These are phyloP conservation scores for Anaeromyces robustus DNA, from an alignment of 192 early-diverging fungal genomes.

Conservation along the genomic window DNA sequence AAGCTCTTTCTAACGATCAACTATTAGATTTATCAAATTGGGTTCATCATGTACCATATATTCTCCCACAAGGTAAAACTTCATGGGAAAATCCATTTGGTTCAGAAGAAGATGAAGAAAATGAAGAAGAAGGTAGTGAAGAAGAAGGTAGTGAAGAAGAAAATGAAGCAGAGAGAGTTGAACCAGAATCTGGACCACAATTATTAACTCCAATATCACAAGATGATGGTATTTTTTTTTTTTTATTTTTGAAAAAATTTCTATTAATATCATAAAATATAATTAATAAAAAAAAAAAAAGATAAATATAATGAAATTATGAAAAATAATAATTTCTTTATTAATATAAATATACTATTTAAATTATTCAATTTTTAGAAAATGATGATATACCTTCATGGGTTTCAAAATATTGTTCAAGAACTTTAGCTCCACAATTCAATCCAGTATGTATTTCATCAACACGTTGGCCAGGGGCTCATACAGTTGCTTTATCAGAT, in stretches of 20 bases:
- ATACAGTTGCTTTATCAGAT: constrained; percentile 34
- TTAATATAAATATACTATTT: too few species aligned
- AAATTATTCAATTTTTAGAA: constrained; percentile 7
- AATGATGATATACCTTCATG: constrained; percentile 27
- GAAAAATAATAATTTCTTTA: too few species aligned
- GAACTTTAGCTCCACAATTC: constrained; percentile 26
- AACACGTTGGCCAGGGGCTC: constrained; percentile 42
- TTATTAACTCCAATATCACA: constrained; percentile 17
- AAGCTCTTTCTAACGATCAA: constrained; percentile 23
- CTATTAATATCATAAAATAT: constrained; percentile 1
- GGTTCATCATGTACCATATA: constrained; percentile 47
- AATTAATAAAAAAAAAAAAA: too few species aligned
- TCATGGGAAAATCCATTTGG: constrained; percentile 33
- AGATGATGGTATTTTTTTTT: constrained; percentile 23
- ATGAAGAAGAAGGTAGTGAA: constrained; percentile 9
- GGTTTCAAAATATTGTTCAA: constrained; percentile 22
- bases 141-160: constrained; percentile 10
- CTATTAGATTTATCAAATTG: constrained; percentile 28
- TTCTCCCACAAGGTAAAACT: constrained; percentile 36
- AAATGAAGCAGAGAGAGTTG: constrained; percentile 8
- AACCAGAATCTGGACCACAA: constrained; percentile 33
- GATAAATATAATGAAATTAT: too few species aligned
- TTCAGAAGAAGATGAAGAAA: constrained; percentile 13
- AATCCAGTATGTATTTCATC: constrained; percentile 28
- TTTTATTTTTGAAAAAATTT: neutral